Percentiles rank a stretch among this genome's conserved stretches.
These are phyloP conservation scores for Cladosporium sp. DNA, from an alignment of 2,329 filamentous ascomycete genomes.

Conservation along the genomic window DNA sequence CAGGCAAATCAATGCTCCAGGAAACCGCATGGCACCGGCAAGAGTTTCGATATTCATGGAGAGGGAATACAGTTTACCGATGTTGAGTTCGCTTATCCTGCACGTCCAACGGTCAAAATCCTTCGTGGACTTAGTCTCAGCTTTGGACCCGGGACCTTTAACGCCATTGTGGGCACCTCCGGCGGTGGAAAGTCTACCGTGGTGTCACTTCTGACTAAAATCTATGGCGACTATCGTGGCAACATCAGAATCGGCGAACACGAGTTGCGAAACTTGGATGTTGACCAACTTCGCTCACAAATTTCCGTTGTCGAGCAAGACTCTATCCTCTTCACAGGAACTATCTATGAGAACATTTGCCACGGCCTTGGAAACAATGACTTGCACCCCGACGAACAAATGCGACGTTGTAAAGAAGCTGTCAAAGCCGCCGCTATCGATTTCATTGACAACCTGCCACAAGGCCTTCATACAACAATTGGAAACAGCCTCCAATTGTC, in stretches of 20 bases:
- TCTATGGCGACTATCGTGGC: conserved; percentile 40
- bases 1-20: conserved; percentile 23
- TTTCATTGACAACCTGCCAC: conserved; percentile 40
- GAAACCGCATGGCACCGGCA: conserved; percentile 16
- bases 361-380: conserved; percentile 30
- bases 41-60: conserved; percentile 19
- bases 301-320: conserved; percentile 45
- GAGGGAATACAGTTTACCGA: conserved; percentile 33
- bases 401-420: conserved; percentile 28
- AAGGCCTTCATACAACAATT: conserved; percentile 41
- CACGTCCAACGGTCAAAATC: conserved; percentile 37
- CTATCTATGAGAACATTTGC: conserved; percentile 41
- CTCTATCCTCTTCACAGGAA: conserved; percentile 40
- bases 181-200: conserved; percentile 44
- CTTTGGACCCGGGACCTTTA: conserved; percentile 38
- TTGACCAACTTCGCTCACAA: conserved; percentile 35
- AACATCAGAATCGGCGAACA: conserved; percentile 35
- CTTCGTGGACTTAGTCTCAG: conserved; percentile 35
- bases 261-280: conserved; percentile 36
- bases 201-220: conserved; percentile 38
- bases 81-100: conserved; percentile 42
- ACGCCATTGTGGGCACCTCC: conserved; percentile 42
- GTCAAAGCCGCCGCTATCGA: conserved; percentile 38
- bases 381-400: conserved; percentile 21
- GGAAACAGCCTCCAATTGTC: conserved; percentile 42